Base-by-base conservation (phyloP, 1,284 basidiomycete genomes). In the Sphagnurus paluster region DNA sequence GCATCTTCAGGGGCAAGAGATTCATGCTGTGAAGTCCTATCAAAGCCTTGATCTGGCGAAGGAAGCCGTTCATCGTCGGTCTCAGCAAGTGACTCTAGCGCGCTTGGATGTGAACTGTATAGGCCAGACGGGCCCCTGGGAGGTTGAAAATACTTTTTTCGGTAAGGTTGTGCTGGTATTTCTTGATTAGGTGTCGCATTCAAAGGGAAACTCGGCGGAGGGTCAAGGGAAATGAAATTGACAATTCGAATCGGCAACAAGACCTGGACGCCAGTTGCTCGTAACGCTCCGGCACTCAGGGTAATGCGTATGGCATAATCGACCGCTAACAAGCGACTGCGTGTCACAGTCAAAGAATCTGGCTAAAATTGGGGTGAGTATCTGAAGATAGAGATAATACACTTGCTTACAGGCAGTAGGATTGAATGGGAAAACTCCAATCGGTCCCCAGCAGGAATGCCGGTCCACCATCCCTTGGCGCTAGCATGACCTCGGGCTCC, bases 401-500 rank as follows among this genome's bases (percentile, higher is more conserved):
- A 50, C 36, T 25, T 30, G n/a, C 85, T 68, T 63, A 94, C 92
- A 14, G 93, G 91, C 32, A 94, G 64, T 5, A 79, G 62, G 8
- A 91, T 73, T 36, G 71, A 77, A 69, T 86, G 79, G 40, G 76
- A 72, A 62, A 88, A 82, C 49, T 81, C 77, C 44, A 76, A 62
- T 2, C 72, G 70, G 54, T 86, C 80, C 0, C 82, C 81, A 4
- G 85, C 70, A 14, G 74, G 70, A 5, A 94, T 81, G 6, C 92
- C 92, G 2, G 82, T 76, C 91, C 92, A 95, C 87, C 90, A 93
- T 0, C 90, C 90, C 58, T 84, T 87, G 4, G 88, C 86, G 29
- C 89, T 93, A 4, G 88, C 86, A 58, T 80, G 75, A 1, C 86
- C 85, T 54, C 80, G 77, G 2, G 79, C 68, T 17, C 78, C 79